Conservation (phyloP, 129 eudicot species). For the Tanacetum coccineum region DNA sequence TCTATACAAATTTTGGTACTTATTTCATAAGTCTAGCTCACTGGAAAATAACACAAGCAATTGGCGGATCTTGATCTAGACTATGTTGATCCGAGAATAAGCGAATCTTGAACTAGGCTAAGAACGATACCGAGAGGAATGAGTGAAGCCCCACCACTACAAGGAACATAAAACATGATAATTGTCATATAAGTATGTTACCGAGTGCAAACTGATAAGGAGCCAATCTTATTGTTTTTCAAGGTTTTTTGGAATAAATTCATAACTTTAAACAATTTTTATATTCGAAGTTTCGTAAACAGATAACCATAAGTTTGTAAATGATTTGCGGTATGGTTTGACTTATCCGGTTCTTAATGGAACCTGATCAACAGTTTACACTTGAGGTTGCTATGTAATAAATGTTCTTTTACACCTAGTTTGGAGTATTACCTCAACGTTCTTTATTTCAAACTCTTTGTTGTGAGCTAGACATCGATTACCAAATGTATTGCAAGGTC, state of each 20-base stretch:
- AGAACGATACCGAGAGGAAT: constrained; percentile 53
- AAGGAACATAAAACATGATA: background rate
- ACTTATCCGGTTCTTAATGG: background rate
- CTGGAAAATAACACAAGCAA: background rate
- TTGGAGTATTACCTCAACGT: constrained; percentile 60
- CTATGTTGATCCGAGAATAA: background rate
- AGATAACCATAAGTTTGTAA: background rate
- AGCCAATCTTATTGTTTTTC: background rate
- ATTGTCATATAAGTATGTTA: background rate
- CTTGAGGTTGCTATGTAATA: background rate
- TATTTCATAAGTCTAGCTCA: background rate
- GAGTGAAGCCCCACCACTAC: constrained; percentile 86
- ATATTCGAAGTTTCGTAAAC: too few relatives aligned
- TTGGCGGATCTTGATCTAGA: background rate
- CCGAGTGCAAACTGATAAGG: background rate
- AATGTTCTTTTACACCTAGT: background rate
- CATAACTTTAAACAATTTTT: too few relatives aligned
- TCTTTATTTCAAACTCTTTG: constrained; percentile 64
- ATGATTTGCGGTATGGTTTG: background rate
- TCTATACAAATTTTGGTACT: too few relatives aligned
- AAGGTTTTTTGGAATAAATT: too few relatives aligned
- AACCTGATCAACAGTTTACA: background rate
- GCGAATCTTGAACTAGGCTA: background rate
- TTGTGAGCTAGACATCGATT: constrained; percentile 63
- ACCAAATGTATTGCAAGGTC: constrained; percentile 78